A percentile compares a stretch with the other conserved stretches of the same genome.
phyloP scores from a whole-genome alignment of 179 eudicot genomes.

The Spinacia oleracea region DNA sequence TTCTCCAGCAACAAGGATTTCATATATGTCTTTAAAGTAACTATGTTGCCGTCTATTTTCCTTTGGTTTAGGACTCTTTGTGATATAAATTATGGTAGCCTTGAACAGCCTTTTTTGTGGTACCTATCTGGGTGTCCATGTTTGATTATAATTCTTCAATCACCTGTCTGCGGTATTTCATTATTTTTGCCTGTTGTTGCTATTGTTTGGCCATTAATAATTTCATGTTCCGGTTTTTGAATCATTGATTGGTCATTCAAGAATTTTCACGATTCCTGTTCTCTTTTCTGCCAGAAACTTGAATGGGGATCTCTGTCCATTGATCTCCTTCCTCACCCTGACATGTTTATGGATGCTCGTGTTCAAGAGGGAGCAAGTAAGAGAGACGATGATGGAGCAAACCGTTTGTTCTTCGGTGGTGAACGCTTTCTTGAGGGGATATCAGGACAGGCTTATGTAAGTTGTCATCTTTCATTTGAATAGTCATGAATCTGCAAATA shows the following conservation, averaged over 20 bases:
- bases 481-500: slow-evolving; percentile 7
- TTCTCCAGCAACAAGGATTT: slow-evolving; percentile 72
- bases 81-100: not conserved
- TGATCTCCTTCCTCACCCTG: slow-evolving; percentile 98
- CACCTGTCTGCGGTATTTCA: not conserved
- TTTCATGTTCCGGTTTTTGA: slow-evolving; percentile 10
- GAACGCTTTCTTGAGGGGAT: slow-evolving; percentile 97
- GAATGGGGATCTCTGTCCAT: slow-evolving; percentile 92
- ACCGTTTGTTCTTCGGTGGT: slow-evolving; percentile 92
- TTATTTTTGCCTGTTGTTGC: not conserved
- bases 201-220: slow-evolving; percentile 8
- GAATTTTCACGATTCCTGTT: slow-evolving; percentile 14
- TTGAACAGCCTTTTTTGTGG: not conserved
- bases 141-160: not conserved
- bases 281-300: slow-evolving; percentile 62
- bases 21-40: slow-evolving; percentile 93
- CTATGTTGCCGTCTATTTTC: not conserved
- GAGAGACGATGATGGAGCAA: slow-evolving; percentile 96
- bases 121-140: not conserved
- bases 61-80: not conserved
- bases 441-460: slow-evolving; percentile 97
- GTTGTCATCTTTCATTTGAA: slow-evolving; percentile 10
- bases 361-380: slow-evolving; percentile 53
- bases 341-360: slow-evolving; percentile 81
- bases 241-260: not conserved